Percentiles rank a stretch among this genome's conserved stretches.
Evolutionary conservation across 1,284 basidiomycete species (phyloP).

Genomic region (Athelia psychrophila): DNA sequence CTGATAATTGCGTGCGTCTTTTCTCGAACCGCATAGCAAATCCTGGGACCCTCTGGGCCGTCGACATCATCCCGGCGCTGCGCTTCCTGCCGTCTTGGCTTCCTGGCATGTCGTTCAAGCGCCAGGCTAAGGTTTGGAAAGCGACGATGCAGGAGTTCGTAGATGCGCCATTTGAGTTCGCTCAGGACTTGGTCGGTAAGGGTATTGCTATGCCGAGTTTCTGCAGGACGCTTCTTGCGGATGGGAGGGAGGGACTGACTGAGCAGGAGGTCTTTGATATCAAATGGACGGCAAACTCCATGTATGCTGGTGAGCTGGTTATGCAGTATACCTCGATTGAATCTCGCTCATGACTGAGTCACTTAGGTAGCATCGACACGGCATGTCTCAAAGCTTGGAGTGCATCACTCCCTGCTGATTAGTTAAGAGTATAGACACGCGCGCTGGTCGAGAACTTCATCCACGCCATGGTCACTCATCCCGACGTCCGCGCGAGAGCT

Average conservation of each 20-base stretch:
- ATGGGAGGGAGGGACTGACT: conserved; percentile 15
- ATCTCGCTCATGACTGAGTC: not conserved
- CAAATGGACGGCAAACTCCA: conserved; percentile 72
- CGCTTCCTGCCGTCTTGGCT: conserved; percentile 42
- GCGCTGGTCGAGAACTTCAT: conserved; percentile 51
- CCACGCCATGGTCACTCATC: conserved; percentile 56
- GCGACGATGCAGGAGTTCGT: conserved; percentile 65
- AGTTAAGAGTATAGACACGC: conserved; percentile 30
- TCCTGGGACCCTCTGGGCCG: conserved; percentile 66
- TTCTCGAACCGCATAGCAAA: conserved; percentile 63
- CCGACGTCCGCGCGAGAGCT: conserved; percentile 44
- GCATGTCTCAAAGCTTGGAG: conserved; percentile 28
- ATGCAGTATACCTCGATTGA: not conserved
- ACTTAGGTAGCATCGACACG: conserved; percentile 55
- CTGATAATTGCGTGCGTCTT: conserved; percentile 58
- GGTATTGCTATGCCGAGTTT: conserved; percentile 57
- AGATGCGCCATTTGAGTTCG: conserved; percentile 58
- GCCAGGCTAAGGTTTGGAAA: conserved; percentile 59
- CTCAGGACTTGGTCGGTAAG: conserved; percentile 44
- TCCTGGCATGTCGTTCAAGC: conserved; percentile 45
- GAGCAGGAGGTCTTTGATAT: conserved; percentile 54
- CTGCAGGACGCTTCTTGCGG: conserved; percentile 57
- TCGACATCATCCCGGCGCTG: conserved; percentile 56
- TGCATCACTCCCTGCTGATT: not conserved
- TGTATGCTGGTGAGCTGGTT: conserved; percentile 46